phyloP scores from a whole-genome alignment of 176 grass and related monocot genomes.

The Pontederia crassipes region DNA sequence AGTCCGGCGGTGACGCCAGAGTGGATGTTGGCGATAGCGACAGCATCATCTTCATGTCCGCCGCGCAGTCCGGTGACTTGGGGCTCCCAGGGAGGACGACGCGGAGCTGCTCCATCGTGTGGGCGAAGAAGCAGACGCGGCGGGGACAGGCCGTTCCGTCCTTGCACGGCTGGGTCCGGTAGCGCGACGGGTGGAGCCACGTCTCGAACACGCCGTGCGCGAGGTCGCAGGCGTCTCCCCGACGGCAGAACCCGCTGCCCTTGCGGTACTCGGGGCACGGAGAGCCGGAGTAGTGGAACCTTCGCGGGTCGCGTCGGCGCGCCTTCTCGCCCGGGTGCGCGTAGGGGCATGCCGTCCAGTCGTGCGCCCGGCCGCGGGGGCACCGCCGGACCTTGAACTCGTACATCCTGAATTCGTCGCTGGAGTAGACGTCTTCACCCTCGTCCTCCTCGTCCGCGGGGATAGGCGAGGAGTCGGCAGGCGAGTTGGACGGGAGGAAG shows the following conservation, averaged over 20 bases:
- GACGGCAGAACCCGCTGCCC: not conserved
- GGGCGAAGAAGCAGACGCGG: not conserved
- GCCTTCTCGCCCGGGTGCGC: conserved; percentile 7
- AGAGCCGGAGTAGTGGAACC: conserved; percentile 3
- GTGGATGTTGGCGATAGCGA: conserved; percentile 1
- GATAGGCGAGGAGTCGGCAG: not conserved
- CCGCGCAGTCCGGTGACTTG: not conserved
- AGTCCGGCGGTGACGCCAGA: not conserved
- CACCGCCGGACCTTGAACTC: conserved; percentile 7
- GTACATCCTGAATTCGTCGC: not conserved
- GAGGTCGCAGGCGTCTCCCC: not conserved
- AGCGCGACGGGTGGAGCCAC: conserved; percentile 4
- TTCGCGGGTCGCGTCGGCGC: not conserved
- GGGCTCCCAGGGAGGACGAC: not conserved
- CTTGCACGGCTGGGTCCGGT: conserved; percentile 1
- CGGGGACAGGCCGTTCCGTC: not conserved
- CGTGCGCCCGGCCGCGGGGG: not conserved
- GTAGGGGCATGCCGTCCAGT: not conserved
- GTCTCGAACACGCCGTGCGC: conserved; percentile 3
- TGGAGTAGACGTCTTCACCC: not conserved
- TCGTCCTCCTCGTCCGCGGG: not conserved
- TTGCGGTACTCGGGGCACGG: not conserved
- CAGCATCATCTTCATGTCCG: no score
- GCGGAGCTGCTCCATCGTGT: not conserved
- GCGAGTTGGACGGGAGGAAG: not conserved